These are phyloP conservation scores for Phellinidium pouzarii DNA, from an alignment of 1,284 basidiomycete species.

Conservation along the genomic window DNA sequence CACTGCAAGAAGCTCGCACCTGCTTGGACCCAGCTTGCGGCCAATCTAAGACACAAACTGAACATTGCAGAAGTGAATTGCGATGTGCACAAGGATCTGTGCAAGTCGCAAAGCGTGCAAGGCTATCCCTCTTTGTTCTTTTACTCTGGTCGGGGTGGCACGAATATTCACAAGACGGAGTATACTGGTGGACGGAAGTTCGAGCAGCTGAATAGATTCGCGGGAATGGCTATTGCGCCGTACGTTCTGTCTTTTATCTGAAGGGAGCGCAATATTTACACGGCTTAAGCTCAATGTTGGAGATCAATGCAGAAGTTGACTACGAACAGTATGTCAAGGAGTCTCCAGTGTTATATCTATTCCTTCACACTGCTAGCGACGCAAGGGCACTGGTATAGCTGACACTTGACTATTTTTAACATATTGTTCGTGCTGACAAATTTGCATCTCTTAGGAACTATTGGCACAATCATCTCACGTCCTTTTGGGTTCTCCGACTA, in stretches of 20 bases:
- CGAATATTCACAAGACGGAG: conserved; percentile 48
- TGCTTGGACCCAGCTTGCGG: conserved; percentile 68
- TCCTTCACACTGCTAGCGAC: conserved; percentile 52
- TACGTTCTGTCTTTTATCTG: conserved; percentile 33
- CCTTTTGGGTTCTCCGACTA: conserved; percentile 63
- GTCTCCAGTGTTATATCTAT: conserved; percentile 66
- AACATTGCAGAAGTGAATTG: conserved; percentile 84
- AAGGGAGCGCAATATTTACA: neutral
- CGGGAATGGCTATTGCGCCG: conserved; percentile 61
- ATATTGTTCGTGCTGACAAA: conserved; percentile 4
- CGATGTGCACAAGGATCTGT: conserved; percentile 63
- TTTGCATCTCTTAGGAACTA: conserved; percentile 31
- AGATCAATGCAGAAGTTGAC: conserved; percentile 42
- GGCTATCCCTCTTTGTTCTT: conserved; percentile 80
- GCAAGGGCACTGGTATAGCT: conserved; percentile 37
- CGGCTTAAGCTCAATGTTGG: conserved; percentile 32
- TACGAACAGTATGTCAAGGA: conserved; percentile 45
- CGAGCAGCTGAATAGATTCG: conserved; percentile 63
- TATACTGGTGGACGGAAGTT: conserved; percentile 66
- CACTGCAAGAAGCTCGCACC: conserved; percentile 91
- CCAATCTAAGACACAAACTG: conserved; percentile 58
- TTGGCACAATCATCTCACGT: conserved; percentile 43
- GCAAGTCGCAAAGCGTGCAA: conserved; percentile 54
- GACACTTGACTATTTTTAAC: neutral
- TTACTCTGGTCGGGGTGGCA: conserved; percentile 41